These are phyloP conservation scores for Colletotrichum higginsianum DNA, from an alignment of 2,329 filamentous ascomycete species.

Conservation along the genomic window DNA sequence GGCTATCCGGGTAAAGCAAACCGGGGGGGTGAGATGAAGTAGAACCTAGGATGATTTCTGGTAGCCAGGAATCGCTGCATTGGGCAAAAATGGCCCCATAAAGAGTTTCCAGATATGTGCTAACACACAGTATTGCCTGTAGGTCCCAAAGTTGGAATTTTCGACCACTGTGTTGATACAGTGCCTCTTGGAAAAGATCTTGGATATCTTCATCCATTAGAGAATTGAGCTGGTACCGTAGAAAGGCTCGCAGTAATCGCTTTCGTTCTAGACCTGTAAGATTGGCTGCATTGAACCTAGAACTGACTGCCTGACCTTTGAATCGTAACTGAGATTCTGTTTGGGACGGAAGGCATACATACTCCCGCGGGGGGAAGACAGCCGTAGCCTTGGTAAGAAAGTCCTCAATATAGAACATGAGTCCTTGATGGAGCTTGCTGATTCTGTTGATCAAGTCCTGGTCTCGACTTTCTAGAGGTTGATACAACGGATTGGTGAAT, in stretches of 20 bases:
- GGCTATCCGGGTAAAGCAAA: background rate
- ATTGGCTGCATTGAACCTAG: background rate
- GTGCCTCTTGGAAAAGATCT: background rate
- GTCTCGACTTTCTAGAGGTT: background rate
- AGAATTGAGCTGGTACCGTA: background rate
- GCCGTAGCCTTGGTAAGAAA: conserved; percentile 5
- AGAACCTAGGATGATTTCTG: background rate
- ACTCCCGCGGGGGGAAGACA: background rate
- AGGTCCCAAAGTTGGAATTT: background rate
- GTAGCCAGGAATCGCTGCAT: background rate
- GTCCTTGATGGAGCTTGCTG: background rate
- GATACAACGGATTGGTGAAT: background rate
- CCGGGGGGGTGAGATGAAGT: background rate
- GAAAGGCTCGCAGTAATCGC: conserved; percentile 2
- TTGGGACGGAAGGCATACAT: background rate
- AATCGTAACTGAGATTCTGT: background rate
- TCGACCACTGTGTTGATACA: background rate
- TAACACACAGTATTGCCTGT: background rate
- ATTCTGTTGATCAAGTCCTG: background rate
- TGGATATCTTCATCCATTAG: background rate
- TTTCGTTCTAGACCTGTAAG: background rate
- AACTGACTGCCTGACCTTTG: background rate
- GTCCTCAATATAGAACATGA: background rate
- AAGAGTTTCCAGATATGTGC: background rate
- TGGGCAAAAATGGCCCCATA: background rate